Percentiles rank a stretch among this genome's conserved stretches.
phyloP scores from a whole-genome alignment of 768 basidiomycete species.

The Rubroboletus satanas region DNA sequence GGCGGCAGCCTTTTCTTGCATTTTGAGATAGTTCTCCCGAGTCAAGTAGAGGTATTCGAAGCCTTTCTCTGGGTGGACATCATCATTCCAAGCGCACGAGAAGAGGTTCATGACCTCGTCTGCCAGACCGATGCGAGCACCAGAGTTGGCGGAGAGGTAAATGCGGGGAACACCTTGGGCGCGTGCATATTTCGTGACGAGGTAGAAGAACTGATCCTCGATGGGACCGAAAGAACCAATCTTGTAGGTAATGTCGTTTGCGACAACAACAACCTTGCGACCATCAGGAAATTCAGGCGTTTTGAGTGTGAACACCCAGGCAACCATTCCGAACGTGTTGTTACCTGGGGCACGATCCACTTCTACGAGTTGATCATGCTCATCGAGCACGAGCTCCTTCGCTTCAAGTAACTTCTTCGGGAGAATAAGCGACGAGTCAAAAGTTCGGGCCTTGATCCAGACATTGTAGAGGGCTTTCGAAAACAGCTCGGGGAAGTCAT shows the following conservation, averaged over 20 bases:
- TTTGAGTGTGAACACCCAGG: conserved; percentile 88
- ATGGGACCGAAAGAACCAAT: conserved; percentile 96
- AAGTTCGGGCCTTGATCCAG: conserved; percentile 72
- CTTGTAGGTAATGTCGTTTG: conserved; percentile 98
- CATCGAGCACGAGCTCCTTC: conserved; percentile 90
- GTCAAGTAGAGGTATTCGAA: conserved; percentile 95
- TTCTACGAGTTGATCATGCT: conserved; percentile 85
- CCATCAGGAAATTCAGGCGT: conserved; percentile 93
- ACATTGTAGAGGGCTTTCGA: conserved; percentile 93
- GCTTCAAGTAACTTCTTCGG: conserved; percentile 81
- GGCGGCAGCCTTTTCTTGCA: conserved; percentile 79
- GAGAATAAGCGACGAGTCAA: conserved; percentile 59
- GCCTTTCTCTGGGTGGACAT: conserved; percentile 85
- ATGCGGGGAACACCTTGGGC: conserved; percentile 85
- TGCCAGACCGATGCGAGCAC: conserved; percentile 92
- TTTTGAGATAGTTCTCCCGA: conserved; percentile 82
- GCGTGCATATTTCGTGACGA: conserved; percentile 91
- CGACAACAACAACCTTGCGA: conserved; percentile 82
- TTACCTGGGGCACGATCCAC: conserved; percentile 91
- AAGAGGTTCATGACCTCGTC: conserved; percentile 89
- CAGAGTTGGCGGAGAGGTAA: conserved; percentile 98
- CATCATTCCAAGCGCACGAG: conserved; percentile 87
- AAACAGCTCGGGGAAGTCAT: conserved; percentile 99
- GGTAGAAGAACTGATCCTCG: conserved; percentile 96
- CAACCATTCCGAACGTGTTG: conserved; percentile 97